These are phyloP conservation scores for Solanum medicagineum DNA, from an alignment of 257 asterid species.

Conservation along the genomic window DNA sequence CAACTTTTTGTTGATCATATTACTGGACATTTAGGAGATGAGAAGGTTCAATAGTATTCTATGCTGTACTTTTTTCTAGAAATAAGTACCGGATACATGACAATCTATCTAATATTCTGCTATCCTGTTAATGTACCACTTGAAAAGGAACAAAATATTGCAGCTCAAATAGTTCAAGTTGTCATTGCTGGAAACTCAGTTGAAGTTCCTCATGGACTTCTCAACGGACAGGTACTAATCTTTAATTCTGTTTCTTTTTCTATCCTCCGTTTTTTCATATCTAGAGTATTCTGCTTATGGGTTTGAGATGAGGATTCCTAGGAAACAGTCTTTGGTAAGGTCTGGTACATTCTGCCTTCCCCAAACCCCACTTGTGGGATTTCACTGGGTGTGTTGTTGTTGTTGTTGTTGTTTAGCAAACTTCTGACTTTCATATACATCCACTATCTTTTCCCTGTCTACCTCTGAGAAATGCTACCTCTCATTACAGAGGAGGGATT, in stretches of 20 bases:
- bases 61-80: not conserved
- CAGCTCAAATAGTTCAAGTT: conserved; percentile 87
- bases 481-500: not conserved
- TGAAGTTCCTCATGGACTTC: conserved; percentile 58
- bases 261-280: too few relatives aligned
- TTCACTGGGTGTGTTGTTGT: too few relatives aligned
- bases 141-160: conserved; percentile 66
- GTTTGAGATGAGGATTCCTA: too few relatives aligned
- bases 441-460: not conserved
- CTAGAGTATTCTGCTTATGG: too few relatives aligned
- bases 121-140: conserved; percentile 9
- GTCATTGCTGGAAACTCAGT: conserved; percentile 90
- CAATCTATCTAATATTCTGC: conserved; percentile 3
- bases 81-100: not conserved
- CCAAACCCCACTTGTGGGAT: too few relatives aligned
- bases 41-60: conserved; percentile 36
- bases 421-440: not conserved
- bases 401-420: not conserved
- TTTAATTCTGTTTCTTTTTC: not conserved
- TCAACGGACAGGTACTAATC: conserved; percentile 74
- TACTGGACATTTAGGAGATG: conserved; percentile 97
- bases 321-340: too few relatives aligned
- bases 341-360: too few relatives aligned
- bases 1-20: conserved; percentile 94
- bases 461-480: not conserved